Percentiles rank a stretch among this genome's conserved stretches.
Evolutionary conservation across 1,284 basidiomycete species (phyloP).

Genomic region (Rhodotorula sp.): DNA sequence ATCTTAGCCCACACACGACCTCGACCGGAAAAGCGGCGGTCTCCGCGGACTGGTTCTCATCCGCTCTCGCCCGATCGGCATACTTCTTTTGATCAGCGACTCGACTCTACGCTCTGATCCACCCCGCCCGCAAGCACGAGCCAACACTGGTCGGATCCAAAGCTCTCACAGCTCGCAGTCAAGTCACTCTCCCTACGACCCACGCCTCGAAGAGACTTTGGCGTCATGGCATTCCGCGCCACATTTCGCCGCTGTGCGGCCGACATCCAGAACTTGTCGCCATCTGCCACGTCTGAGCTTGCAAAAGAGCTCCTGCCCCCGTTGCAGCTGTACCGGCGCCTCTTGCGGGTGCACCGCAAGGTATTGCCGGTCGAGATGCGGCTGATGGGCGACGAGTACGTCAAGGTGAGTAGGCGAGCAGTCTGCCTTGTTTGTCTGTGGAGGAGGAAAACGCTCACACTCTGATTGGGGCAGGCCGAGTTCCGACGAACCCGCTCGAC

Average conservation of each 20-base stretch:
- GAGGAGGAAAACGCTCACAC: neutral
- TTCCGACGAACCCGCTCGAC: conserved; percentile 75
- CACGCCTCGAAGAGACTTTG: neutral
- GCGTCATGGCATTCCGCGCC: conserved; percentile 10
- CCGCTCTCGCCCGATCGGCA: too few relatives aligned
- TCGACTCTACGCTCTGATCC: too few relatives aligned
- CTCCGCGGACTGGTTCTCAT: too few relatives aligned
- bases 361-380: conserved; percentile 74
- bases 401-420: conserved; percentile 64
- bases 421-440: neutral
- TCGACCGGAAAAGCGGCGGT: too few relatives aligned
- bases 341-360: conserved; percentile 72
- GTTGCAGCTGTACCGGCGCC: conserved; percentile 74
- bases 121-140: neutral
- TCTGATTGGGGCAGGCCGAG: conserved; percentile 53
- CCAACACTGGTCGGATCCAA: neutral
- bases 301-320: conserved; percentile 62
- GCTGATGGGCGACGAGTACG: conserved; percentile 75
- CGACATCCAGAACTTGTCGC: conserved; percentile 4
- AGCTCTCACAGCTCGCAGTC: neutral
- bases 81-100: too few relatives aligned
- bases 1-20: too few relatives aligned
- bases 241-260: conserved; percentile 4
- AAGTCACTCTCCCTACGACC: neutral
- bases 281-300: conserved; percentile 10